These are phyloP conservation scores for Mycena kentingensis DNA, from an alignment of 768 basidiomycete genomes.

Conservation along the genomic window DNA sequence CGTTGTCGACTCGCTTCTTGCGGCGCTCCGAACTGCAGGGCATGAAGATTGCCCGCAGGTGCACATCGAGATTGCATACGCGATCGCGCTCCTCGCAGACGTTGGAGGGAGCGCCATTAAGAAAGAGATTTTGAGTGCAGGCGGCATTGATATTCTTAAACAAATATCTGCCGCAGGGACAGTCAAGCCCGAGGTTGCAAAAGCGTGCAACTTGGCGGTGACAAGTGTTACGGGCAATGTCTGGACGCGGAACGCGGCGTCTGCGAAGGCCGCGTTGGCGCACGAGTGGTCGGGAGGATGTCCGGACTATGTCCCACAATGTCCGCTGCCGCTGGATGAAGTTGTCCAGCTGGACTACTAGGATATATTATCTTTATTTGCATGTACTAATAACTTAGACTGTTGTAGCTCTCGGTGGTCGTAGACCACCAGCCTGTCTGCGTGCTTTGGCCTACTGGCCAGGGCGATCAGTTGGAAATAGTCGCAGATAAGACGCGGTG, in stretches of 20 bases:
- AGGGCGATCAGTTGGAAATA: too few species aligned
- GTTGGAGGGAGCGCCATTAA: conserved; percentile 29
- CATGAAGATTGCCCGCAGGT: conserved; percentile 27
- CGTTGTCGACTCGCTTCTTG: conserved; percentile 30
- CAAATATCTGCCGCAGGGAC: conserved; percentile 11
- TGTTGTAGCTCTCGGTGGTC: too few species aligned
- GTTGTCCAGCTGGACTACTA: not conserved
- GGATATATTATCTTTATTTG: not conserved
- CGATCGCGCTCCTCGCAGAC: conserved; percentile 28
- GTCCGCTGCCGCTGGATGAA: conserved; percentile 6
- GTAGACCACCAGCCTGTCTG: too few species aligned
- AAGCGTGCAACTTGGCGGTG: conserved; percentile 28
- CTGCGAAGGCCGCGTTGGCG: conserved; percentile 20
- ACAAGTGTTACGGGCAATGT: conserved; percentile 30
- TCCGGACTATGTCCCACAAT: conserved; percentile 9
- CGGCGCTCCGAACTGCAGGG: conserved; percentile 28
- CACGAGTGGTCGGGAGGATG: conserved; percentile 21
- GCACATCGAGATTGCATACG: conserved; percentile 30
- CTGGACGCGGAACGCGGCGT: conserved; percentile 28
- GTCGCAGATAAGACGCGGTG: too few species aligned
- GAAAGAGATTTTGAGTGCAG: conserved; percentile 33
- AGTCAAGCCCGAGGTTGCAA: conserved; percentile 24
- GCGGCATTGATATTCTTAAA: conserved; percentile 29
- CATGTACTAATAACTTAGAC: too few species aligned
- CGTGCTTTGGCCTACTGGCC: too few species aligned